Base-by-base conservation (phyloP, 2,329 filamentous ascomycete species). In the Fusarium compactum region DNA sequence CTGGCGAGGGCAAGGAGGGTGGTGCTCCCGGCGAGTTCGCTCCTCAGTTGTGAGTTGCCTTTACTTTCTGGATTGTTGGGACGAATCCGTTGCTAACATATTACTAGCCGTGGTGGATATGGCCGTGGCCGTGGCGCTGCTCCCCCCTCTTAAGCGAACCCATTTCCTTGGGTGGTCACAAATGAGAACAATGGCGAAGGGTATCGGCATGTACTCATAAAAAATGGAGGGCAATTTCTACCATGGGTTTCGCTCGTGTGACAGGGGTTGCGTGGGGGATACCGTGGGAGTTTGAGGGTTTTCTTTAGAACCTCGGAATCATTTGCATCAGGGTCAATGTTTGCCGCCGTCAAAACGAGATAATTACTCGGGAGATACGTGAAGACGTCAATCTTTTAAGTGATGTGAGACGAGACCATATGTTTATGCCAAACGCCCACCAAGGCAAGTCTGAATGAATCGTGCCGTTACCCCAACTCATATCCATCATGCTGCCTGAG, bases 1-100 rank as follows among this genome's bases (percentile, higher is more conserved):
- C 90, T 85, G 92, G 90, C 80, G 91, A 92, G 83, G 89, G 91
- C 83, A 97, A 97, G 90, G 94, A 97, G 87, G 93, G 93, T 80
- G 93, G 91, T 88, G 93, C 94, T 82, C 92, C 94, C 80, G 92
- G 93, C 85, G 93, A 94, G 85, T 97, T 96, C 84, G 91, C 92
- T 86, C 94, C 94, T 82, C 90, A 92, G 84, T 97, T 97, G 91
- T 91, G 85, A 90, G 89, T 84, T 77, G 67, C 58, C 47, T 69
- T 50, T 20, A 30, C 12, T 46, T 34, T 22, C 20, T 38, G 50
- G 50, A 67, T 40, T n/a, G 9, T 15, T 25, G 55, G 34, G 25
- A 57, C 22, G 56, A 45, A 57, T 29, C 22, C n/a, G 25, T 62
- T 78, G 73, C 80, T 85, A 78, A 85, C 79, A 52, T 57, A 58